A percentile compares a stretch with the other conserved stretches of the same genome.
Conservation (phyloP, 345 rosid genomes). For the Anastatica hierochuntica region DNA sequence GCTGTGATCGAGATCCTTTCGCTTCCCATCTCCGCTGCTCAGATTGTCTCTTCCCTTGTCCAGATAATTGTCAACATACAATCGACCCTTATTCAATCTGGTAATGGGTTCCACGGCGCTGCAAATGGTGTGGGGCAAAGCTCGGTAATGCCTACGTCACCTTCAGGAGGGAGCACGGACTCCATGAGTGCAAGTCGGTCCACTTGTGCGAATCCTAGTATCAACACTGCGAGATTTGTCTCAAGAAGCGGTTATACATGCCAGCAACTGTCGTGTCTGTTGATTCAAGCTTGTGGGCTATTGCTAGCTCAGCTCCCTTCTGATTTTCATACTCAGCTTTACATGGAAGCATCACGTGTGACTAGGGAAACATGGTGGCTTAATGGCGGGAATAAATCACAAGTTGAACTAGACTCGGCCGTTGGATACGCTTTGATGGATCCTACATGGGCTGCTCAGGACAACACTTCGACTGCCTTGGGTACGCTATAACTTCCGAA, state of each 20-base stretch:
- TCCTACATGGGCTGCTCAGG: conserved; percentile 99
- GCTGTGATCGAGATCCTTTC: conserved; percentile 92
- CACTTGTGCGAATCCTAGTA: conserved; percentile 61
- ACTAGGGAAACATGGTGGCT: conserved; percentile 96
- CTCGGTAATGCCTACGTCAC: conserved; percentile 75
- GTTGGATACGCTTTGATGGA: conserved; percentile 91
- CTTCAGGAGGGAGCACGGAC: conserved; percentile 97
- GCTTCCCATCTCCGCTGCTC: conserved; percentile 80
- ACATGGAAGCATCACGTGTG: conserved; percentile 69
- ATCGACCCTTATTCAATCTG: conserved; percentile 84
- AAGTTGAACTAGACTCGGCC: conserved; percentile 77
- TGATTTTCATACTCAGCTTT: conserved; percentile 78
- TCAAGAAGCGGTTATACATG: conserved; percentile 92
- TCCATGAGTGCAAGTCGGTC: conserved; percentile 85
- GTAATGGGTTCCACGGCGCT: conserved; percentile 75
- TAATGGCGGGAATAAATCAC: conserved; percentile 65
- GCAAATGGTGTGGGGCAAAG: conserved; percentile 63
- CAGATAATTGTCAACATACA: conserved; percentile 88
- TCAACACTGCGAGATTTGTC: conserved; percentile 77
- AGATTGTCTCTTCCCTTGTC: conserved; percentile 77
- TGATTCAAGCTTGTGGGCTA: conserved; percentile 96
- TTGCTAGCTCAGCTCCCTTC: conserved; percentile 91
- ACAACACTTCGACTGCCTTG: conserved; percentile 91
- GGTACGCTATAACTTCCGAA: conserved; percentile 36
- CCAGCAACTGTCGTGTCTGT: conserved; percentile 88